Evolutionary conservation across 2,329 filamentous ascomycete species (phyloP).

Genomic region (Elsinoe batatas): DNA sequence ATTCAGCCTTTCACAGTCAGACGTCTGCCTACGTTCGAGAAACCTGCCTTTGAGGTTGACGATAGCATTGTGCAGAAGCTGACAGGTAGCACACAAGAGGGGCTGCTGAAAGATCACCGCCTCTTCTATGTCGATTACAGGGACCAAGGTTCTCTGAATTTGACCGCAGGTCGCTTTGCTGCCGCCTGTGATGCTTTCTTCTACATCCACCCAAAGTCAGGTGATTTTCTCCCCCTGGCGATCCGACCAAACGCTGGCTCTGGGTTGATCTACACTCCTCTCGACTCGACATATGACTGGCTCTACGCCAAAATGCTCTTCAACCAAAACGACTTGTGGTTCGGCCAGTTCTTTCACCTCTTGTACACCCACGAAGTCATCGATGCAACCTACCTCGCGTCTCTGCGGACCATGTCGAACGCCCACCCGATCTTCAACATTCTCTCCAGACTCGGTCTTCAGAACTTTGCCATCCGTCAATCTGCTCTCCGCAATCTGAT

Average conservation of each 20-base stretch:
- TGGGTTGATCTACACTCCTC: conserved; percentile 39
- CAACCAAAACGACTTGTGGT: conserved; percentile 40
- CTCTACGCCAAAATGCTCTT: conserved; percentile 43
- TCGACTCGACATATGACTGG: conserved; percentile 39
- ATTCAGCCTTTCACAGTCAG: conserved; percentile 32
- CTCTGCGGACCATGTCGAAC: conserved; percentile 37
- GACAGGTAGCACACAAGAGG: conserved; percentile 25
- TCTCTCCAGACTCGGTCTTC: conserved; percentile 28
- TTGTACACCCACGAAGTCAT: conserved; percentile 35
- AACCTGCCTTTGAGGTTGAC: conserved; percentile 32
- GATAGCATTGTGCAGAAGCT: conserved; percentile 24
- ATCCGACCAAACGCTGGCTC: conserved; percentile 38
- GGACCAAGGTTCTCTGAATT: conserved; percentile 25
- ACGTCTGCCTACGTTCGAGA: conserved; percentile 26
- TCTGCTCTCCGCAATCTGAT: background rate
- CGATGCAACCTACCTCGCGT: conserved; percentile 38
- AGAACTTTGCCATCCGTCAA: conserved; percentile 13
- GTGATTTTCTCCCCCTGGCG: conserved; percentile 40
- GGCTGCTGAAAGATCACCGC: conserved; percentile 29
- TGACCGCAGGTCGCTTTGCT: conserved; percentile 25
- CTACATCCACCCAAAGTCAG: conserved; percentile 33
- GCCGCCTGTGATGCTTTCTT: conserved; percentile 40
- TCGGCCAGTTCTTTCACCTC: conserved; percentile 37
- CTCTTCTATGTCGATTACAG: conserved; percentile 38
- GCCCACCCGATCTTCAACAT: conserved; percentile 37